Base-by-base conservation (phyloP, 495 filamentous ascomycete genomes). In the Pyrenopolyporus hunteri region DNA sequence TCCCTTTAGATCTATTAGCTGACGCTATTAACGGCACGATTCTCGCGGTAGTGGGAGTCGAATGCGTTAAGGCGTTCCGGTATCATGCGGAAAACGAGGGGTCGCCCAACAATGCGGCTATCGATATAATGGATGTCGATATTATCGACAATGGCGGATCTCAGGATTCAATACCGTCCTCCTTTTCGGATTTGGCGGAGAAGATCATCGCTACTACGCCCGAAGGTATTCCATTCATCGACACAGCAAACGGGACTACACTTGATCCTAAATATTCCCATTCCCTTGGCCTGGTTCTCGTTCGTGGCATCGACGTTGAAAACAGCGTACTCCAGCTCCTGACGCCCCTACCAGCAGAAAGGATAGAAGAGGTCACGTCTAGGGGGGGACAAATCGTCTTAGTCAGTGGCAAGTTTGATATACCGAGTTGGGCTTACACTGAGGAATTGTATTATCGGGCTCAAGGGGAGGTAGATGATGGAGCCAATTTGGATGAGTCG, bases 401-500 rank as follows among this genome's bases (percentile, higher is more conserved):
- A n/a, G 77, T 87, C 4, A 76, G 77, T 35, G 84, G 84, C 2
- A 82, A 76, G 68, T 81, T 84, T 37, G 83, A 85, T 55, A 69
- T 81, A 7, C 84, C 85, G 2, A 78, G 68, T 7, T 87, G 83
- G 85, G 81, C 80, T 9, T 85, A 84, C 52, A 75, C 75, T 1
- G 83, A 86, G 59, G 78, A 81, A 11, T 45, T 83, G 4, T 73
- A 76, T 39, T 53, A 61, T 45, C 55, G 48, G 22, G 23, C 55
- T 7, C 29, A 62, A n/a, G 67, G 43, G 6, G 66, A 67, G 6
- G 67, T 4, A 1, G 65, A 43, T 11, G 66, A 63, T 1, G 66
- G 37, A 32, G 43, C 40, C 13, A 58, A 68, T 22, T 9, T 22
- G 6, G 67, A 68, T 10, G 59, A 63, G 23, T 40, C n/a, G 35